Conservation (phyloP, 164 flowering plant genomes). For the Vitis amurensis region DNA sequence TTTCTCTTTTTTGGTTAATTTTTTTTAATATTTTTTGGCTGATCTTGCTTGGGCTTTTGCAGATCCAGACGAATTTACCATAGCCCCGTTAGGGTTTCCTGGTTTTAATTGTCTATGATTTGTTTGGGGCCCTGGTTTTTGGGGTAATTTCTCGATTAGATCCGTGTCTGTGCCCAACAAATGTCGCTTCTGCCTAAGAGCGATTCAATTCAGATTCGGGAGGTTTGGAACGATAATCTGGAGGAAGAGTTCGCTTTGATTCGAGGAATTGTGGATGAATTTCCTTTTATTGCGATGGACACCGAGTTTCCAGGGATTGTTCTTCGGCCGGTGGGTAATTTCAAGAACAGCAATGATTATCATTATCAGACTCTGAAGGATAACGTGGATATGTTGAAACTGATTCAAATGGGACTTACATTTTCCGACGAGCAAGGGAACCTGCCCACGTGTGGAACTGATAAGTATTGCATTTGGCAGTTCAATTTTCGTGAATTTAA, state of each 20-base stretch:
- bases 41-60: neutral
- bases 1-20: no score
- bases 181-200: conserved; percentile 26
- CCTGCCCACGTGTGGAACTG: conserved; percentile 27
- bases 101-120: neutral
- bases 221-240: conserved; percentile 36
- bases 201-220: conserved; percentile 34
- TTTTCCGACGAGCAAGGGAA: conserved; percentile 36
- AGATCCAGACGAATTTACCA: neutral
- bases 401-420: conserved; percentile 37
- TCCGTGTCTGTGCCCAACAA: conserved; percentile 1
- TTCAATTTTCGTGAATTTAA: conserved; percentile 40
- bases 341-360: conserved; percentile 27
- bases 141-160: conserved; percentile 1
- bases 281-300: conserved; percentile 35
- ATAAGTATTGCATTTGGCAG: conserved; percentile 31
- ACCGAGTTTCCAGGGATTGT: conserved; percentile 43
- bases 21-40: neutral
- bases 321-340: conserved; percentile 32
- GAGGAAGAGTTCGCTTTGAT: conserved; percentile 29
- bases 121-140: neutral
- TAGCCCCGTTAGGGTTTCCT: conserved; percentile 3
- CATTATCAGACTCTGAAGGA: conserved; percentile 34
- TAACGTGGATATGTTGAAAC: conserved; percentile 33
- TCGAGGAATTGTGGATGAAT: conserved; percentile 27